A percentile compares a stretch with the other conserved stretches of the same genome.
phyloP scores from a whole-genome alignment of 2,329 filamentous ascomycete genomes.

The Pestalotiopsis sp. region DNA sequence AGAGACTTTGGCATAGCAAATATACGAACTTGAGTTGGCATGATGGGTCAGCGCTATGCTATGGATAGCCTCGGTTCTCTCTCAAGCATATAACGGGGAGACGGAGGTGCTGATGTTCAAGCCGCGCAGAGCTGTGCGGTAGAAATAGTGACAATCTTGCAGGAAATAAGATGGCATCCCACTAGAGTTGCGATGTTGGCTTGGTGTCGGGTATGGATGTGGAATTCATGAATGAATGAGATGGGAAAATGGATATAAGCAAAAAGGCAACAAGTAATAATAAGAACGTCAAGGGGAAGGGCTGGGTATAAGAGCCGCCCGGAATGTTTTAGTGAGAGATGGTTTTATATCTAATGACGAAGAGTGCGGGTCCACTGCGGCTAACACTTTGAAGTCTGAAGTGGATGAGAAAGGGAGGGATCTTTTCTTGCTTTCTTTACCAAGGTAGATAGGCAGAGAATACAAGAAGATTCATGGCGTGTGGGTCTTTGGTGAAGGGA shows the following conservation, averaged over 20 bases:
- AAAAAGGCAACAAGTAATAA: constrained; percentile 3
- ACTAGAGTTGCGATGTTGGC: constrained; percentile 36
- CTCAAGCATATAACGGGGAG: constrained; percentile 73
- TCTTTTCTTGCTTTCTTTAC: neutral
- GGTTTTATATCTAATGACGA: neutral
- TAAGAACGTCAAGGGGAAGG: neutral
- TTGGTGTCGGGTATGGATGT: constrained; percentile 13
- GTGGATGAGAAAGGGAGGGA: neutral
- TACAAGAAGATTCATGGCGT: constrained; percentile 22
- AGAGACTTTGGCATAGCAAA: constrained; percentile 75
- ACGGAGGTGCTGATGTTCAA: constrained; percentile 80
- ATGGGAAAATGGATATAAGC: constrained; percentile 14
- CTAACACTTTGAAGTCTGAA: neutral
- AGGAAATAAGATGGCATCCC: constrained; percentile 81
- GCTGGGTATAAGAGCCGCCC: constrained; percentile 5
- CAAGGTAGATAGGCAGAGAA: neutral
- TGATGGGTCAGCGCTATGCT: constrained; percentile 42
- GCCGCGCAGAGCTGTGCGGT: constrained; percentile 84
- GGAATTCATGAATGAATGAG: constrained; percentile 16
- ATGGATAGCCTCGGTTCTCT: constrained; percentile 45
- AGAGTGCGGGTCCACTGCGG: constrained; percentile 7
- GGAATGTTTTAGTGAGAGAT: neutral
- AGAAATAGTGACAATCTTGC: constrained; percentile 92
- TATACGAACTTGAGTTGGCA: constrained; percentile 69
- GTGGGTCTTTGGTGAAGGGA: constrained; percentile 20